Evolutionary conservation across 1,284 basidiomycete species (phyloP).

Genomic region (Malassezia equina): DNA sequence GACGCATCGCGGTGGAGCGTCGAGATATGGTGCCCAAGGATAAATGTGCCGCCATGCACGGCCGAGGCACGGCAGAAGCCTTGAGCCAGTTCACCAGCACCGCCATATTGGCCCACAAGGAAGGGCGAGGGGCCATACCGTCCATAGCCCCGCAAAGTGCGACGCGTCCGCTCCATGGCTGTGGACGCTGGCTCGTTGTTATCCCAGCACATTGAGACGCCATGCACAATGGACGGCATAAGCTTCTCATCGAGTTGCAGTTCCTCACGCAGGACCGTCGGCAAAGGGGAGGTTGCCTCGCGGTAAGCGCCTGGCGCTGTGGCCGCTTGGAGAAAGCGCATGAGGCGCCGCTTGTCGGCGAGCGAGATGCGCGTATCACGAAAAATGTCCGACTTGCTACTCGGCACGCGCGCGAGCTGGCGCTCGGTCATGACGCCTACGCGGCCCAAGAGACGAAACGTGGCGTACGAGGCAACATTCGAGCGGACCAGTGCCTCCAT

Average conservation of each 20-base stretch:
- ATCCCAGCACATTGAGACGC: slow-evolving; percentile 43
- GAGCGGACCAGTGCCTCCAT: slow-evolving; percentile 71
- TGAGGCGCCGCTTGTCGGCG: slow-evolving; percentile 77
- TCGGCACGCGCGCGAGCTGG: slow-evolving; percentile 57
- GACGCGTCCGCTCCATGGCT: slow-evolving; percentile 23
- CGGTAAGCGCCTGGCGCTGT: background rate
- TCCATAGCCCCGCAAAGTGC: slow-evolving; percentile 68
- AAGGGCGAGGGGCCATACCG: slow-evolving; percentile 83
- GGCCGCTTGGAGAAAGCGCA: slow-evolving; percentile 59
- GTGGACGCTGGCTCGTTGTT: slow-evolving; percentile 18
- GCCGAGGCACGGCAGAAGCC: slow-evolving; percentile 39
- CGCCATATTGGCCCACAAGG: slow-evolving; percentile 86
- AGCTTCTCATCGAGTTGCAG: slow-evolving; percentile 2
- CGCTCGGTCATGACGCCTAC: slow-evolving; percentile 16
- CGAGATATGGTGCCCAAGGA: slow-evolving; percentile 24
- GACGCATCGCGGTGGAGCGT: slow-evolving; percentile 18
- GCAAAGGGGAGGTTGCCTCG: slow-evolving; percentile 14
- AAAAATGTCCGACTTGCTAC: slow-evolving; percentile 87
- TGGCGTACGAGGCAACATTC: slow-evolving; percentile 79
- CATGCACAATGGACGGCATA: slow-evolving; percentile 29
- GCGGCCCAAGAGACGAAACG: slow-evolving; percentile 71
- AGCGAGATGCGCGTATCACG: slow-evolving; percentile 67
- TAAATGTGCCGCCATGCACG: slow-evolving; percentile 35
- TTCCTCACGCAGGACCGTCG: background rate
- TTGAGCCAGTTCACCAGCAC: slow-evolving; percentile 49